A percentile compares a stretch with the other conserved stretches of the same genome.
Evolutionary conservation across 2,329 filamentous ascomycete genomes (phyloP).

Genomic region (Trichophyton schoenleinii): DNA sequence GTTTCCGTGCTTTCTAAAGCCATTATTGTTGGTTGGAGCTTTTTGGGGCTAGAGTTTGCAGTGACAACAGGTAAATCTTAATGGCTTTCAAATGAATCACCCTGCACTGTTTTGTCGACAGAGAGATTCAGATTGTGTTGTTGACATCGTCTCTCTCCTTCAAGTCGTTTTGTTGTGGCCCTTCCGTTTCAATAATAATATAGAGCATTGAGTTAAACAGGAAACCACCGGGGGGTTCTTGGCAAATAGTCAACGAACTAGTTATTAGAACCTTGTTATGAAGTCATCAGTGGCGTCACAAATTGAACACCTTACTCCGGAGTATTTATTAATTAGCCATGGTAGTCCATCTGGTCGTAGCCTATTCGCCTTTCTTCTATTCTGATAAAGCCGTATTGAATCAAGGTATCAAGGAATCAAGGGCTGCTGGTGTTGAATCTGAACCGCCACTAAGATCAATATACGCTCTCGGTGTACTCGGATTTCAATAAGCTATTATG

Average conservation of each 20-base stretch:
- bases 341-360: not conserved
- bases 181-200: no score
- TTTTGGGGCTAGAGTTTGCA: not conserved
- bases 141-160: not conserved
- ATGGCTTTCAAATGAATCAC: not conserved
- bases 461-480: not conserved
- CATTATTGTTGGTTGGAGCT: not conserved
- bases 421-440: no score
- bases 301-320: not conserved
- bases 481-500: conserved; percentile 9
- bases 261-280: not conserved
- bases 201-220: not conserved
- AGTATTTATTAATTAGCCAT: not conserved
- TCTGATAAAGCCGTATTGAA: no score
- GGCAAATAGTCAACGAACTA: not conserved
- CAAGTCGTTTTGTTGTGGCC: not conserved
- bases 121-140: not conserved
- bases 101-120: not conserved
- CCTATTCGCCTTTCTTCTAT: not conserved
- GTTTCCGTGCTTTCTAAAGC: not conserved
- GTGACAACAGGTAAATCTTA: not conserved
- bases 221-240: not conserved
- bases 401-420: no score
- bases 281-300: conserved; percentile 1
- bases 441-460: no score